Percentiles rank a stretch among this genome's conserved stretches.
phyloP scores from a whole-genome alignment of 75 land plant species.

The Sequoia sempervirens region DNA sequence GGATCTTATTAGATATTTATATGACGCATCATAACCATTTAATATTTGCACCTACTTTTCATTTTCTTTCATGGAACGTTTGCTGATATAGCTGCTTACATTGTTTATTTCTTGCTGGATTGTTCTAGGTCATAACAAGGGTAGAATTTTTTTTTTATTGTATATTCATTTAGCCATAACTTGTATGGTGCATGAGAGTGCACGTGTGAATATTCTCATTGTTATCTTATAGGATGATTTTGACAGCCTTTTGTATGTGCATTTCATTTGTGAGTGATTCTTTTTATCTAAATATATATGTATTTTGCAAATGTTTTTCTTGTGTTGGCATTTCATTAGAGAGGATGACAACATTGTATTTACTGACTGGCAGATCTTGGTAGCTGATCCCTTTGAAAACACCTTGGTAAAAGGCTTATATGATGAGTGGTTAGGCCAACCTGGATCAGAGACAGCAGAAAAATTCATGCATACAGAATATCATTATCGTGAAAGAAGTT shows the following conservation, averaged over 20 bases:
- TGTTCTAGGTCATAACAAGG: too few relatives aligned
- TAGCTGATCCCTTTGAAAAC: constrained; percentile 76
- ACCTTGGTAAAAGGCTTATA: constrained; percentile 63
- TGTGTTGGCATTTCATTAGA: not conserved
- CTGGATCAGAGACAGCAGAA: constrained; percentile 75
- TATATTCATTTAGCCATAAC: too few relatives aligned
- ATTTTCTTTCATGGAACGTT: not conserved
- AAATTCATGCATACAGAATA: constrained; percentile 68
- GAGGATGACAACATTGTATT: not conserved
- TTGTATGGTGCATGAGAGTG: too few relatives aligned
- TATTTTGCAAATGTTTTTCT: not conserved
- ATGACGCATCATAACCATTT: not conserved
- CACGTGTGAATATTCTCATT: too few relatives aligned
- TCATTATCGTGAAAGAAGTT: constrained; percentile 71
- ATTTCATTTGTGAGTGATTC: not conserved
- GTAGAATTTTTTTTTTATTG: too few relatives aligned
- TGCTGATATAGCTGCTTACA: not conserved
- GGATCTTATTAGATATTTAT: not conserved
- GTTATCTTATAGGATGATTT: not conserved
- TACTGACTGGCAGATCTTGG: constrained; percentile 37
- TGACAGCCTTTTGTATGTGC: not conserved
- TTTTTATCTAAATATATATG: not conserved
- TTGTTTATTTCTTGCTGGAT: not conserved
- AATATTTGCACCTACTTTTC: not conserved
- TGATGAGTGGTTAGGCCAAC: constrained; percentile 75